Percentiles rank a stretch among this genome's conserved stretches.
Conservation (phyloP, 1,139 yeast species). For the Yamadazyma songkhlaensis region DNA sequence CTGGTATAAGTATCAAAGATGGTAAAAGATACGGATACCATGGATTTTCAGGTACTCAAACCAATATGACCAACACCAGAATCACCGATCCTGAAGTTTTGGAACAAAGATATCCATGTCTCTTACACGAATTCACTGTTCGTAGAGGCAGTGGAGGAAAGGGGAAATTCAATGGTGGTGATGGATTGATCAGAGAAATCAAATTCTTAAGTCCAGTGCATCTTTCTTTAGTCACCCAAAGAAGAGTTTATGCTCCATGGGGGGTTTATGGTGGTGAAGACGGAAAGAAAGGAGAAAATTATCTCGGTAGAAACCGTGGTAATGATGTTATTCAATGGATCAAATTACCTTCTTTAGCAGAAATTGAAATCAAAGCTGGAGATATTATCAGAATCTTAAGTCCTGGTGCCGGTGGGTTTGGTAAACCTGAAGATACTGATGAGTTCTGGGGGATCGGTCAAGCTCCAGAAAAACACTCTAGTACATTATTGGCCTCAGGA, state of each 20-base stretch:
- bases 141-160: conserved; percentile 31
- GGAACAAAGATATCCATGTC: conserved; percentile 32
- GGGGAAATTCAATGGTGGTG: conserved; percentile 34
- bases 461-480: not conserved
- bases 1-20: conserved; percentile 30
- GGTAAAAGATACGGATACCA: conserved; percentile 24
- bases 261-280: conserved; percentile 29
- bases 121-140: conserved; percentile 24
- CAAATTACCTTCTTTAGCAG: conserved; percentile 20
- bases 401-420: conserved; percentile 59
- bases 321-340: conserved; percentile 21
- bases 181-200: conserved; percentile 23
- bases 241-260: conserved; percentile 21
- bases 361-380: conserved; percentile 26
- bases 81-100: conserved; percentile 38
- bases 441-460: conserved; percentile 15
- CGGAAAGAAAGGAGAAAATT: conserved; percentile 59
- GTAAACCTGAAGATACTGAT: conserved; percentile 20
- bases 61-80: conserved; percentile 44
- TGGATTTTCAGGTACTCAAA: conserved; percentile 43
- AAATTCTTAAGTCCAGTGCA: conserved; percentile 18
- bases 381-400: conserved; percentile 45
- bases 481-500: conserved; percentile 20
- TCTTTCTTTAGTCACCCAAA: conserved; percentile 21
- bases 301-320: conserved; percentile 42